These are phyloP conservation scores for Hirsutella rhossiliensis DNA, from an alignment of 2,329 filamentous ascomycete species.

Conservation along the genomic window DNA sequence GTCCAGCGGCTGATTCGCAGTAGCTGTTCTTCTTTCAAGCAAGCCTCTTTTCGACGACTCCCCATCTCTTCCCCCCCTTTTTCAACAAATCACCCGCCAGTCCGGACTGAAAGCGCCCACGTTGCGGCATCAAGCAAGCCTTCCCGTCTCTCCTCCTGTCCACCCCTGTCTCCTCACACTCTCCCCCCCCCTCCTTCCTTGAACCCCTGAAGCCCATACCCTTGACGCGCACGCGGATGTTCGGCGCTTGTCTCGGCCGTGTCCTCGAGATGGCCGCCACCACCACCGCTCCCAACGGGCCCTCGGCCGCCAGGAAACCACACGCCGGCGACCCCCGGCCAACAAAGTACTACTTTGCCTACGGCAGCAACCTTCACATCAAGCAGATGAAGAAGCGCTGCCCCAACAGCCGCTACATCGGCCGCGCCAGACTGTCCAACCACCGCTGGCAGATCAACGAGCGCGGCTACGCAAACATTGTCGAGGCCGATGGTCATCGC, in stretches of 20 bases:
- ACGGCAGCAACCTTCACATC: constrained; percentile 32
- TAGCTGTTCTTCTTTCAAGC: no score
- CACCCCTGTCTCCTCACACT: not conserved
- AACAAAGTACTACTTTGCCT: constrained; percentile 30
- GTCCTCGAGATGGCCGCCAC: constrained; percentile 8
- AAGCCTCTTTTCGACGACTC: no score
- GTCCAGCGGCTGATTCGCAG: no score
- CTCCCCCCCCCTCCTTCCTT: not conserved
- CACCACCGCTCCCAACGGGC: not conserved
- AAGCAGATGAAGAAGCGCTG: constrained; percentile 32
- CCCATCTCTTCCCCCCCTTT: not conserved
- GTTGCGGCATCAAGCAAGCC: not conserved
- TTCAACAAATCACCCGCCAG: no score
- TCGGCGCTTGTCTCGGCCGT: not conserved
- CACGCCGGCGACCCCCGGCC: constrained; percentile 7
- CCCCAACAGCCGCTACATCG: constrained; percentile 26
- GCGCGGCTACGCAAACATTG: constrained; percentile 32
- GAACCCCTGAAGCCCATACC: not conserved
- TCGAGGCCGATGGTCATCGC: constrained; percentile 18
- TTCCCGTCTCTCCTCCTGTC: not conserved
- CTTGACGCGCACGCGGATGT: not conserved
- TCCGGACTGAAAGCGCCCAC: no score
- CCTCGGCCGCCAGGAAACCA: not conserved
- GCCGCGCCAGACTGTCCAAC: constrained; percentile 23
- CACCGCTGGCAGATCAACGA: constrained; percentile 35